Percentiles rank a stretch among this genome's conserved stretches.
Conservation (phyloP, 2,329 filamentous ascomycete genomes). For the Echinosphaeria canescens region DNA sequence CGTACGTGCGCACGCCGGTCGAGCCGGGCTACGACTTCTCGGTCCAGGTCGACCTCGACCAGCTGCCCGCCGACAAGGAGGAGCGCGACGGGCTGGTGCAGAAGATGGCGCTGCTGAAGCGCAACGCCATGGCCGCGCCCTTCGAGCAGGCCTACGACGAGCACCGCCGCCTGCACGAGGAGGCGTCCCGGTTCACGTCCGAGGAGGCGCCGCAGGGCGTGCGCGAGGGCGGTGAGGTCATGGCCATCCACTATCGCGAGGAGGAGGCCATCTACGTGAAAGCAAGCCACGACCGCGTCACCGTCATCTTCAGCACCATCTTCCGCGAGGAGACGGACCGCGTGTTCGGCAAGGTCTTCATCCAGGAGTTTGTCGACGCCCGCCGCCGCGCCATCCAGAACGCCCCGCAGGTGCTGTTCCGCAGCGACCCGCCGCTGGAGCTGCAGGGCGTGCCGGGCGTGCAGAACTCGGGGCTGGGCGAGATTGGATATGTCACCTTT, state of each 20-base stretch:
- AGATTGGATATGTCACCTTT: constrained; percentile 96
- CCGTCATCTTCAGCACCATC: constrained; percentile 95
- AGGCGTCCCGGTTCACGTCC: constrained; percentile 78
- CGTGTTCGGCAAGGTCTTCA: constrained; percentile 94
- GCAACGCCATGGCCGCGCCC: constrained; percentile 95
- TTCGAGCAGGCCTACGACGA: constrained; percentile 96
- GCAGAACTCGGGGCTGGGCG: constrained; percentile 49
- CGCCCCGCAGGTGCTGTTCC: constrained; percentile 90
- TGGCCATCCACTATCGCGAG: constrained; percentile 95
- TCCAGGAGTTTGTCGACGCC: constrained; percentile 97
- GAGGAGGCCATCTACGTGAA: constrained; percentile 99
- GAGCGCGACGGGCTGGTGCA: constrained; percentile 69
- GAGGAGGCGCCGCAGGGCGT: constrained; percentile 88
- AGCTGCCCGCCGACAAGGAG: constrained; percentile 66
- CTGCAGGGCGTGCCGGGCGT: constrained; percentile 75
- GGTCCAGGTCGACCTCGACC: constrained; percentile 71
- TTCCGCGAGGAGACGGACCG: constrained; percentile 96
- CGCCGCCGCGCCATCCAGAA: constrained; percentile 91
- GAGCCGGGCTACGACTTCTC: constrained; percentile 96
- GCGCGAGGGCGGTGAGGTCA: constrained; percentile 74
- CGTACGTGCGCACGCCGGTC: constrained; percentile 62
- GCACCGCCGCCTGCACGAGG: constrained; percentile 67
- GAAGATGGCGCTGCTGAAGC: constrained; percentile 80
- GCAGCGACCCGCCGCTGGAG: constrained; percentile 85
- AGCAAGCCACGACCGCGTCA: constrained; percentile 90